Percentiles rank a stretch among this genome's conserved stretches.
These are phyloP conservation scores for Wallacemonas sp. DNA, from an alignment of 208 protist genomes.

Conservation along the genomic window DNA sequence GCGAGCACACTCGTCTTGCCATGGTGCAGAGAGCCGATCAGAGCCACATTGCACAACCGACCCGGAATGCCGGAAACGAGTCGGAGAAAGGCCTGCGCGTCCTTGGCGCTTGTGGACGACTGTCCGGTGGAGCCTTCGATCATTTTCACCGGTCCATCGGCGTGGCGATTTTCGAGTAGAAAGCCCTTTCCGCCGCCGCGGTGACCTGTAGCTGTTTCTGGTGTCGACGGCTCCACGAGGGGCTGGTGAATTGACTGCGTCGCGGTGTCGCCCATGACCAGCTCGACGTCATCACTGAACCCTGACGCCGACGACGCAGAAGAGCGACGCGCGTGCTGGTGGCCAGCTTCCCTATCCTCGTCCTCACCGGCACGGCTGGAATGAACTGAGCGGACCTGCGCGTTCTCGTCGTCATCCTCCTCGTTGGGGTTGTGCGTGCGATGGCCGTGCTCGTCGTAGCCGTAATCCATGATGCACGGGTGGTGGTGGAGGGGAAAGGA, in stretches of 20 bases:
- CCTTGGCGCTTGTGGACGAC: neutral
- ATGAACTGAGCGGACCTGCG: slow-evolving; percentile 22
- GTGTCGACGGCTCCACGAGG: slow-evolving; percentile 40
- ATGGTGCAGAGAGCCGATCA: slow-evolving; percentile 96
- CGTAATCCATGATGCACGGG: slow-evolving; percentile 53
- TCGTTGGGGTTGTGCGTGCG: slow-evolving; percentile 15
- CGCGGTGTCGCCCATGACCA: slow-evolving; percentile 76
- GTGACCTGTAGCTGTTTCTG: neutral
- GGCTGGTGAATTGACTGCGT: slow-evolving; percentile 63
- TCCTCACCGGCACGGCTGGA: slow-evolving; percentile 6
- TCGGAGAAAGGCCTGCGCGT: slow-evolving; percentile 37
- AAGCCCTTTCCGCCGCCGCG: slow-evolving; percentile 20
- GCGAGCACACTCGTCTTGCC: slow-evolving; percentile 98
- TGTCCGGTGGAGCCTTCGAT: neutral
- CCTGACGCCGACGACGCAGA: slow-evolving; percentile 21
- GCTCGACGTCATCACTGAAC: slow-evolving; percentile 82
- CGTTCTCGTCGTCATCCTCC: slow-evolving; percentile 21
- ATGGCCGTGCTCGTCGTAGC: slow-evolving; percentile 73
- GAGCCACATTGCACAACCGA: slow-evolving; percentile 92
- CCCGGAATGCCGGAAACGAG: slow-evolving; percentile 50
- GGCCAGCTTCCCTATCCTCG: neutral
- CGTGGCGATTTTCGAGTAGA: slow-evolving; percentile 34
- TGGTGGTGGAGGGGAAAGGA: neutral
- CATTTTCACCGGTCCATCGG: neutral
- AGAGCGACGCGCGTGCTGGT: neutral